phyloP scores from a whole-genome alignment of 495 filamentous ascomycete genomes.

The Glonium stellatum region DNA sequence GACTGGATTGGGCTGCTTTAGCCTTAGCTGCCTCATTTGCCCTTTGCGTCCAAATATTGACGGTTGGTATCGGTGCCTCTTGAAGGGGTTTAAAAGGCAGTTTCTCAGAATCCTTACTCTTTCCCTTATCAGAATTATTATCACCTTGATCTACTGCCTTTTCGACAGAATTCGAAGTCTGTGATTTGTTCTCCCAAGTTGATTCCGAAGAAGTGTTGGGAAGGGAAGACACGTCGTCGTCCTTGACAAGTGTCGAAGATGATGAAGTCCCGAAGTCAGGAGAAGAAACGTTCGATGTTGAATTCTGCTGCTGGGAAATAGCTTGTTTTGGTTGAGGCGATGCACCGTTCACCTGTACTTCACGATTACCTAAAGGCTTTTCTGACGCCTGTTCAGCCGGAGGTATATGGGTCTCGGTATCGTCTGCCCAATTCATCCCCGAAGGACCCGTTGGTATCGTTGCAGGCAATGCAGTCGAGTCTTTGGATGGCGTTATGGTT shows the following conservation, averaged over 20 bases:
- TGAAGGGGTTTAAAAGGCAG: conserved; percentile 56
- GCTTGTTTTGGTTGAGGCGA: conserved; percentile 5
- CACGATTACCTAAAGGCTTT: conserved; percentile 6
- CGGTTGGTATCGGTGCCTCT: conserved; percentile 69
- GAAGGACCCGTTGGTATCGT: conserved; percentile 14
- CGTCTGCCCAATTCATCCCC: conserved; percentile 35
- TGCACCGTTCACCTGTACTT: neutral
- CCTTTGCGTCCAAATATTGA: conserved; percentile 81
- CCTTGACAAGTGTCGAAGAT: conserved; percentile 59
- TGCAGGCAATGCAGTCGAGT: conserved; percentile 12
- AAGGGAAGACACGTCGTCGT: conserved; percentile 60
- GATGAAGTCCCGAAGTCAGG: conserved; percentile 61
- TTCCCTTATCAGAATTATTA: conserved; percentile 31
- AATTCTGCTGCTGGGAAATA: neutral
- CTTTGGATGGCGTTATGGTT: conserved; percentile 27
- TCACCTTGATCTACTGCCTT: conserved; percentile 26
- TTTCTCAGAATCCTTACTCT: conserved; percentile 45
- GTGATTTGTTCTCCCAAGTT: conserved; percentile 62
- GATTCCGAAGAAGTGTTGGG: conserved; percentile 59
- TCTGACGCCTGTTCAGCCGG: neutral
- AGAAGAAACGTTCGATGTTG: conserved; percentile 55
- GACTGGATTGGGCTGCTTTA: conserved; percentile 44
- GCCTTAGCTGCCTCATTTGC: conserved; percentile 57
- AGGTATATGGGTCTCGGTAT: conserved; percentile 27
- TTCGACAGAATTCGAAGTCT: conserved; percentile 43